Conservation (phyloP, 371 early-diverging fungal species). For the Lichtheimia hyalospora region DNA sequence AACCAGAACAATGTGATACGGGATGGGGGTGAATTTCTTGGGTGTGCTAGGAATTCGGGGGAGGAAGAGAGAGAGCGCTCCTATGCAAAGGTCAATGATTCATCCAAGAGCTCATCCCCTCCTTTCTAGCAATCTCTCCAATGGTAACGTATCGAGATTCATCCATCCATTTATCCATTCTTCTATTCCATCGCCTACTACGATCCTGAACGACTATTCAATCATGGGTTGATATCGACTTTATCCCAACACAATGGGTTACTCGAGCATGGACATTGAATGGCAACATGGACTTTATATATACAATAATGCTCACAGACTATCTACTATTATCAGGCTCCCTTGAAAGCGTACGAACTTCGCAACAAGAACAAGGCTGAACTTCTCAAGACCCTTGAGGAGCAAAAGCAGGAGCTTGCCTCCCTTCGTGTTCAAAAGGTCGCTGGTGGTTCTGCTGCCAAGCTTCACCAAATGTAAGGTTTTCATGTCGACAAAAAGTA, state of each 20-base stretch:
- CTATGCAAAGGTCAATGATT: too few relatives aligned
- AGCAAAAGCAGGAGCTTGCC: constrained; percentile 90
- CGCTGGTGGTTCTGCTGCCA: constrained; percentile 70
- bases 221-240: too few relatives aligned
- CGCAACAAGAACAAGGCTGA: constrained; percentile 90
- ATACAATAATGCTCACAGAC: neutral
- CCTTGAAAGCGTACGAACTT: constrained; percentile 90
- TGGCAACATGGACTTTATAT: neutral
- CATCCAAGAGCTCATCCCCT: neutral
- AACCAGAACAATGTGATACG: too few relatives aligned
- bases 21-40: too few relatives aligned
- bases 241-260: too few relatives aligned
- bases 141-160: constrained; percentile 6
- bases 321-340: constrained; percentile 47
- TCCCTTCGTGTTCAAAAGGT: constrained; percentile 91
- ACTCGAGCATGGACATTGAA: too few relatives aligned
- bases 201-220: too few relatives aligned
- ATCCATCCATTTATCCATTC: constrained; percentile 14
- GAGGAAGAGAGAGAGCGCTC: too few relatives aligned
- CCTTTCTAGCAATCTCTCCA: neutral
- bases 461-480: constrained; percentile 81
- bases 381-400: constrained; percentile 84
- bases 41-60: too few relatives aligned
- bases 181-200: neutral
- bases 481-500: neutral